A percentile compares a stretch with the other conserved stretches of the same genome.
phyloP scores from a whole-genome alignment of 371 early-diverging fungal genomes.

The Mucor mucedo region DNA sequence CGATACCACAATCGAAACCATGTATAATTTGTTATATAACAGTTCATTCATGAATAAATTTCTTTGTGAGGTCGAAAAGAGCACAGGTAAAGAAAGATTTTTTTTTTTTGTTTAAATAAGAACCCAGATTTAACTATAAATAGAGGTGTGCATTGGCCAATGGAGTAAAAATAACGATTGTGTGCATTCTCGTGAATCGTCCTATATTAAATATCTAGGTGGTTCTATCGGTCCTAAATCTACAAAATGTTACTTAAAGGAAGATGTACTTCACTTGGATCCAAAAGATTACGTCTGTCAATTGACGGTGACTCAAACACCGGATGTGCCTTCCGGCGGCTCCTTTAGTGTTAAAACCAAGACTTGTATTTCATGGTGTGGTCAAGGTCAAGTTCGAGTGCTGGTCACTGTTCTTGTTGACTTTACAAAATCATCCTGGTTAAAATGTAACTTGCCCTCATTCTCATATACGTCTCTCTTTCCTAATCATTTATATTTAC shows the following conservation, averaged over 20 bases:
- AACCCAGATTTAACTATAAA: too few relatives aligned
- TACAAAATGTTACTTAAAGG: slow-evolving; percentile 68
- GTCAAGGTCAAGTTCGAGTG: slow-evolving; percentile 63
- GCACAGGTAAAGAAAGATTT: slow-evolving; percentile 37
- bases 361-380: slow-evolving; percentile 85
- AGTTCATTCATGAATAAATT: slow-evolving; percentile 47
- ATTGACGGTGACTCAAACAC: slow-evolving; percentile 74
- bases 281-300: slow-evolving; percentile 63
- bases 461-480: background rate
- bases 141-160: slow-evolving; percentile 43
- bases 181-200: slow-evolving; percentile 37
- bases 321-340: slow-evolving; percentile 85
- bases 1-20: slow-evolving; percentile 49
- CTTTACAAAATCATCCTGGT: slow-evolving; percentile 75
- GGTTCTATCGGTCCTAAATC: slow-evolving; percentile 67
- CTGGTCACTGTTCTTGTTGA: slow-evolving; percentile 73
- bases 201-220: slow-evolving; percentile 47
- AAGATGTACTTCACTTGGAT: slow-evolving; percentile 64
- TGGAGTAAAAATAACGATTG: slow-evolving; percentile 43
- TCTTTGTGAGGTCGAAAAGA: slow-evolving; percentile 48
- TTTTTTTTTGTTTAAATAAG: too few relatives aligned
- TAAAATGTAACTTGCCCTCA: slow-evolving; percentile 60
- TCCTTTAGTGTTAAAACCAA: slow-evolving; percentile 77
- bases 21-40: slow-evolving; percentile 56
- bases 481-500: background rate